A percentile compares a stretch with the other conserved stretches of the same genome.
These are phyloP conservation scores for Trifolium dubium DNA, from an alignment of 306 rosid genomes.

Conservation along the genomic window DNA sequence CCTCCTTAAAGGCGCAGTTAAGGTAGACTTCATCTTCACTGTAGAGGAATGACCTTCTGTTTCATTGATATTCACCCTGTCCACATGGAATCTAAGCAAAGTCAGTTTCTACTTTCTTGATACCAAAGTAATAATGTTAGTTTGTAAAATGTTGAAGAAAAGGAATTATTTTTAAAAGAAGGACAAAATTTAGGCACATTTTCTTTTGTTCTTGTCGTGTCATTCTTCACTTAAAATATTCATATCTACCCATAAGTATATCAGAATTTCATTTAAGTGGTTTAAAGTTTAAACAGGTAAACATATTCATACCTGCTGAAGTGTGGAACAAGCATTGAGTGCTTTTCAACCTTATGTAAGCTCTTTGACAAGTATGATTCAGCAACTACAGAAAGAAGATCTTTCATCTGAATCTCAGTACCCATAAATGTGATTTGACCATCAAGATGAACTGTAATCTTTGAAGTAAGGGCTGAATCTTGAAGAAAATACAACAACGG, in stretches of 20 bases:
- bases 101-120: constrained; percentile 45
- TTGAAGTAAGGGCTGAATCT: constrained; percentile 63
- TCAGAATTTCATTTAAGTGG: background rate
- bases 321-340: constrained; percentile 69
- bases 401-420: constrained; percentile 66
- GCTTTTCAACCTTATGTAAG: constrained; percentile 52
- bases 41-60: constrained; percentile 49
- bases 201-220: too few relatives aligned
- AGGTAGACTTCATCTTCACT: constrained; percentile 52
- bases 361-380: constrained; percentile 62
- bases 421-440: constrained; percentile 69
- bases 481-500: constrained; percentile 63
- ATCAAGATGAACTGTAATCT: constrained; percentile 63
- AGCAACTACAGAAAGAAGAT: constrained; percentile 72
- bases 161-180: too few relatives aligned
- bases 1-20: constrained; percentile 77
- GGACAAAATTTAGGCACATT: too few relatives aligned
- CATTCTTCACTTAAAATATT: too few relatives aligned
- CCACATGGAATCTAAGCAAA: constrained; percentile 39
- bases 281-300: background rate
- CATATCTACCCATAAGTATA: too few relatives aligned
- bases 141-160: background rate
- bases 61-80: constrained; percentile 59
- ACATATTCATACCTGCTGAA: constrained; percentile 61
- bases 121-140: constrained; percentile 21